phyloP scores from a whole-genome alignment of 176 grass and related monocot genomes.

The Puccinellia tenuiflora region DNA sequence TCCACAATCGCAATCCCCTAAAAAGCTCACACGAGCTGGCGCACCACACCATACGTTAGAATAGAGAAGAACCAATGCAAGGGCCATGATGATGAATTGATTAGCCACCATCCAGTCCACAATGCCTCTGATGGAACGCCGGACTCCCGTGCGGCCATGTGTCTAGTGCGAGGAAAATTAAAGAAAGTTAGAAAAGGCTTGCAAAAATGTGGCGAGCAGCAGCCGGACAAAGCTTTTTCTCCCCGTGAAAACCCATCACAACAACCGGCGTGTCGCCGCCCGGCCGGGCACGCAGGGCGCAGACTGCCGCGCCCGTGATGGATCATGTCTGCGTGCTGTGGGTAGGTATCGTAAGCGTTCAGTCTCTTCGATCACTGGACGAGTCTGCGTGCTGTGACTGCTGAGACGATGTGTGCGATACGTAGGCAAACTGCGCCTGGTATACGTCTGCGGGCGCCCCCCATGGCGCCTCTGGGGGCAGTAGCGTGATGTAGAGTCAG shows the following conservation, averaged over 20 bases:
- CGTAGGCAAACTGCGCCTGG: background rate
- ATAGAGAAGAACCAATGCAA: background rate
- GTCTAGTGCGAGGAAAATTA: background rate
- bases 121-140: background rate
- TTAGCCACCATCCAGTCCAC: background rate
- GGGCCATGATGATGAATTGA: background rate
- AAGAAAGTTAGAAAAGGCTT: background rate
- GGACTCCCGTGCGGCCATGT: background rate
- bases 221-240: background rate
- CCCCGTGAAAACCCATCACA: background rate
- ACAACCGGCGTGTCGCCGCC: conserved; percentile 13
- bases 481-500: background rate
- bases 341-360: background rate
- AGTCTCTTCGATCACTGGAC: background rate
- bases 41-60: background rate
- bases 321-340: background rate
- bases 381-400: background rate
- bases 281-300: background rate
- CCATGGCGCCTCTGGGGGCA: background rate
- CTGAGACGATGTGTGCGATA: background rate
- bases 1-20: background rate
- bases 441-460: background rate
- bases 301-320: background rate
- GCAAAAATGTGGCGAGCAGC: conserved; percentile 8
- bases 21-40: background rate